Percentiles rank a stretch among this genome's conserved stretches.
Evolutionary conservation across 192 early-diverging fungal species (phyloP).

Genomic region (Entomortierella parvispora): DNA sequence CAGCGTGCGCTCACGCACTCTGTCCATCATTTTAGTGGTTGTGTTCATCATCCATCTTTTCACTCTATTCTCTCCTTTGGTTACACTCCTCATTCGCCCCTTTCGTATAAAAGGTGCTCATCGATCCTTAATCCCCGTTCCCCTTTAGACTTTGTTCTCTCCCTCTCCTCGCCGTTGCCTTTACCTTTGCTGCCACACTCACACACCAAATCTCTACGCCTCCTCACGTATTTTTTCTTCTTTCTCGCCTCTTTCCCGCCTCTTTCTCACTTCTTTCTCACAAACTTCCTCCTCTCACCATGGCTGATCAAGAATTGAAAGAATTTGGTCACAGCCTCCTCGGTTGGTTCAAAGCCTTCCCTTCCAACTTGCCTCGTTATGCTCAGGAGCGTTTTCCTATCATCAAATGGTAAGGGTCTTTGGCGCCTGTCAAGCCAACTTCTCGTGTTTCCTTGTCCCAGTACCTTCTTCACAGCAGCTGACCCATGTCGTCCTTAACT

Average conservation of each 20-base stretch:
- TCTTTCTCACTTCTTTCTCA: neutral
- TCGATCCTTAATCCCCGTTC: neutral
- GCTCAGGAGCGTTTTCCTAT: conserved; percentile 28
- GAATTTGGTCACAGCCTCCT: conserved; percentile 31
- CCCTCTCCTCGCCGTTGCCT: neutral
- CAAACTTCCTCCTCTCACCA: neutral
- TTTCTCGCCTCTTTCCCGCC: neutral
- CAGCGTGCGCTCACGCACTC: too few species aligned
- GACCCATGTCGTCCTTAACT: neutral
- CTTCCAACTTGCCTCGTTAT: conserved; percentile 35
- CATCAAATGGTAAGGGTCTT: conserved; percentile 42
- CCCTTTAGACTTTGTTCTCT: neutral
- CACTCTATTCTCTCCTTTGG: neutral
- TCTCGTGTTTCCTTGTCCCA: neutral
- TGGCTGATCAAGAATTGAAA: conserved; percentile 44
- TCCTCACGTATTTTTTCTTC: neutral
- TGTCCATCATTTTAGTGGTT: too few species aligned
- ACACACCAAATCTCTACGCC: neutral
- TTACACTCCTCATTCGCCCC: neutral
- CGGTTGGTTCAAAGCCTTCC: conserved; percentile 37
- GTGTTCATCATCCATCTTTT: neutral
- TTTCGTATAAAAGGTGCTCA: neutral
- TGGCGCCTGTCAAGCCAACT: neutral
- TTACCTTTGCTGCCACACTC: neutral
- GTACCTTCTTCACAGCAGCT: neutral